phyloP scores from a whole-genome alignment of 164 flowering plant genomes.

The Kalanchoe fedtschenkoi region DNA sequence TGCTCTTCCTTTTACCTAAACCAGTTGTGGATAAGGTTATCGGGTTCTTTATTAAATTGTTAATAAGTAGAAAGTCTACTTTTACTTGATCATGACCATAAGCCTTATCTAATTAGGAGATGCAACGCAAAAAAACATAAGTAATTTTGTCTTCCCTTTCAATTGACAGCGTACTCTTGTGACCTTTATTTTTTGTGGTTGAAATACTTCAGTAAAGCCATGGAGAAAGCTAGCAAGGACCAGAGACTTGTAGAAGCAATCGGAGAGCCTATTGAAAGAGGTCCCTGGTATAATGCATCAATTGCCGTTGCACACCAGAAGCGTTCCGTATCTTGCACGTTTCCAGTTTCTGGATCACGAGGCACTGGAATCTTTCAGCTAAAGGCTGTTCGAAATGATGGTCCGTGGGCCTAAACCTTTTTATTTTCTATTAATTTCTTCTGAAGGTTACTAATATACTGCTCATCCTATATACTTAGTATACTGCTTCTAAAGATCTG shows the following conservation, averaged over 20 bases:
- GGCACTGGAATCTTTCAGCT: slow-evolving; percentile 72
- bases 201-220: slow-evolving; percentile 53
- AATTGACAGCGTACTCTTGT: not conserved
- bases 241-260: slow-evolving; percentile 52
- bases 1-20: no score
- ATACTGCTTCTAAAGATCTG: not conserved
- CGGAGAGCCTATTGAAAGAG: slow-evolving; percentile 77
- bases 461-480: not conserved
- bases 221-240: slow-evolving; percentile 69
- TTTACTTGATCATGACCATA: no score
- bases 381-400: slow-evolving; percentile 77
- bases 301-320: slow-evolving; percentile 82
- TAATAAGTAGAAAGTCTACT: no score
- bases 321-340: slow-evolving; percentile 83
- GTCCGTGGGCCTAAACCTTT: slow-evolving; percentile 17
- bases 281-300: slow-evolving; percentile 93
- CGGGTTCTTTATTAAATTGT: no score
- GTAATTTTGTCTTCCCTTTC: not conserved
- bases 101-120: no score
- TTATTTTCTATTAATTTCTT: not conserved
- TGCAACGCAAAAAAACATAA: no score
- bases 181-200: slow-evolving; percentile 3
- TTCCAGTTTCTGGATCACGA: slow-evolving; percentile 86
- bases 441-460: not conserved
- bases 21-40: no score